Percentiles rank a stretch among this genome's conserved stretches.
phyloP scores from a whole-genome alignment of 2,329 filamentous ascomycete genomes.

The Talaromyces islandicus region DNA sequence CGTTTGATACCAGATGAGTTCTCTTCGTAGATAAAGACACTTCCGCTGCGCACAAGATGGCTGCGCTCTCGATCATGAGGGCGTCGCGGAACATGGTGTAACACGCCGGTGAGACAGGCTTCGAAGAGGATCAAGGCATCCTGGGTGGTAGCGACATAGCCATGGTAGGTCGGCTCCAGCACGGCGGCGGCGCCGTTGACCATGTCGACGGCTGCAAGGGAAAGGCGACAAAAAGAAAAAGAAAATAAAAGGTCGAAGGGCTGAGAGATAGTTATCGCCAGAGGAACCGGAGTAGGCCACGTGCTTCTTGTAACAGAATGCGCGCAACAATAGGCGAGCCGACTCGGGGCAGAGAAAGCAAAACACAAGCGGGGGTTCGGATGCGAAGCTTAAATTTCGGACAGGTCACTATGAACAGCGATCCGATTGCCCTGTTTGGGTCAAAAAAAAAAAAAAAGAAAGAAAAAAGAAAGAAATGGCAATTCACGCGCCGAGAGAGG shows the following conservation, averaged over 20 bases:
- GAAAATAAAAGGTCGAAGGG: neutral
- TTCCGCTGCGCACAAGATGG: conserved; percentile 73
- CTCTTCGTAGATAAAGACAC: conserved; percentile 88
- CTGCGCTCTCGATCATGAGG: conserved; percentile 79
- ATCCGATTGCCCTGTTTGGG: neutral
- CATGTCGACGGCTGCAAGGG: conserved; percentile 19
- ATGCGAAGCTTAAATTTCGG: neutral
- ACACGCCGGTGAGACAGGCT: conserved; percentile 62
- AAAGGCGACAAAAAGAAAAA: neutral
- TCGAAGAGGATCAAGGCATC: conserved; percentile 80
- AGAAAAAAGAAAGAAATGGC: neutral
- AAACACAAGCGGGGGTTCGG: neutral
- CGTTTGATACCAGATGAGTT: conserved; percentile 85
- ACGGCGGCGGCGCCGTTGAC: conserved; percentile 40
- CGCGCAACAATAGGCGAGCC: neutral
- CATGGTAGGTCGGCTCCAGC: conserved; percentile 61
- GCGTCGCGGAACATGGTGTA: conserved; percentile 72
- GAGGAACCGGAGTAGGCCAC: neutral
- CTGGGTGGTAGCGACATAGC: conserved; percentile 61
- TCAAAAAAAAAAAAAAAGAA: neutral
- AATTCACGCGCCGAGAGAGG: neutral
- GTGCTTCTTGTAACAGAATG: neutral
- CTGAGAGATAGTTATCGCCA: neutral
- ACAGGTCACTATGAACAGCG: neutral
- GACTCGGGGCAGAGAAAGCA: neutral